Conservation (phyloP, 208 protist species). For the Leishmania lainsoni region DNA sequence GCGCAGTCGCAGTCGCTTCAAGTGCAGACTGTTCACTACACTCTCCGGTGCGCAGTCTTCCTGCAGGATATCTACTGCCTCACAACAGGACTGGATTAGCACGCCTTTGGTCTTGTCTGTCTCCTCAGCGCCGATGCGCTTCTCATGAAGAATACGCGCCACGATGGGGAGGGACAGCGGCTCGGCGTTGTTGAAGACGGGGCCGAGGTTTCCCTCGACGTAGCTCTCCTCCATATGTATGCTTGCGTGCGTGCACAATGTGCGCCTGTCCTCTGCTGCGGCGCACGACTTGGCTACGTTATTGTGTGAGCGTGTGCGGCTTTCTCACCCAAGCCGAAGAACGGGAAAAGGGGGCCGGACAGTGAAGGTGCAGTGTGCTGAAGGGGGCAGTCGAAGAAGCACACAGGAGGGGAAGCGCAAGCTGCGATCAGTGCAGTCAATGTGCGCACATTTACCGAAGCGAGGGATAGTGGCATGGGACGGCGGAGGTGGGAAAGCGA, state of each 20-base stretch:
- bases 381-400: background rate
- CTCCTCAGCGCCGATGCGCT: conserved; percentile 35
- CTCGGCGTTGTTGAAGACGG: conserved; percentile 66
- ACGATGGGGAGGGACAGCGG: conserved; percentile 78
- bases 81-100: conserved; percentile 48
- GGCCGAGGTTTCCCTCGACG: conserved; percentile 72
- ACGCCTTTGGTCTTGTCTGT: conserved; percentile 30
- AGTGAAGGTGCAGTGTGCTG: background rate
- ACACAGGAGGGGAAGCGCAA: background rate
- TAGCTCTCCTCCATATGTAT: conserved; percentile 71
- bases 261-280: background rate
- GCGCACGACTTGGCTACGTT: background rate
- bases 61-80: conserved; percentile 72
- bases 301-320: background rate
- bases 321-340: background rate
- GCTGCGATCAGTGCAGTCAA: too few species aligned
- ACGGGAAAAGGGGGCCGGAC: background rate
- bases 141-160: conserved; percentile 52
- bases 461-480: too few species aligned
- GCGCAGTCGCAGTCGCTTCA: conserved; percentile 43
- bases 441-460: too few species aligned
- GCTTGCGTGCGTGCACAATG: background rate
- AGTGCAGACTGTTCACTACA: conserved; percentile 22
- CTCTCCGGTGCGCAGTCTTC: conserved; percentile 52
- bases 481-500: too few species aligned